Evolutionary conservation across 2,329 filamentous ascomycete genomes (phyloP).

Genomic region (Shiraia sp.): DNA sequence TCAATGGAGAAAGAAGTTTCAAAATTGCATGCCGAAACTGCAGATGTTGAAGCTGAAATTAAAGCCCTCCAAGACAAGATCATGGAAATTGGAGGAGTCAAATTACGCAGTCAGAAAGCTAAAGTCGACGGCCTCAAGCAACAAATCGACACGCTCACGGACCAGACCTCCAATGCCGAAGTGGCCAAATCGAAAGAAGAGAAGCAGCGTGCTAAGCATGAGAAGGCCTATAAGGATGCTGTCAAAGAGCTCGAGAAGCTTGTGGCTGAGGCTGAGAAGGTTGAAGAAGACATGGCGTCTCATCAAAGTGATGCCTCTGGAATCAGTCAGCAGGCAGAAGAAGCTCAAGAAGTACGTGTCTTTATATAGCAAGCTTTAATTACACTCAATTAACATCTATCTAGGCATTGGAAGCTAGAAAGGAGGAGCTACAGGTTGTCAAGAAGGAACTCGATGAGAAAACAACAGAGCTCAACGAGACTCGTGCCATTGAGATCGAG

Average conservation of each 20-base stretch:
- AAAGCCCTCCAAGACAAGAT: constrained; percentile 93
- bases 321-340: constrained; percentile 73
- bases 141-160: constrained; percentile 77
- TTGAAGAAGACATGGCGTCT: constrained; percentile 77
- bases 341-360: constrained; percentile 69
- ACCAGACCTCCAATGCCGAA: constrained; percentile 84
- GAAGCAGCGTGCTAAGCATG: constrained; percentile 85
- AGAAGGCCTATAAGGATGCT: constrained; percentile 79
- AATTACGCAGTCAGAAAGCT: constrained; percentile 83
- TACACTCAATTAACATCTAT: constrained; percentile 19
- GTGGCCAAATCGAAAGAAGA: constrained; percentile 90
- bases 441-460: constrained; percentile 89
- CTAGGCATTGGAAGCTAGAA: constrained; percentile 73
- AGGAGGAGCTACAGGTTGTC: constrained; percentile 74
- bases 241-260: constrained; percentile 77
- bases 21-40: constrained; percentile 80
- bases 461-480: constrained; percentile 83
- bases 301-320: constrained; percentile 77
- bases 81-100: constrained; percentile 96
- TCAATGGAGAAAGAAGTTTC: constrained; percentile 77
- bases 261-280: constrained; percentile 71
- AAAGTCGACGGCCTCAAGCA: constrained; percentile 86
- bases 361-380: not conserved
- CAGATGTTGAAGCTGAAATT: constrained; percentile 89
- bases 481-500: constrained; percentile 87